Evolutionary conservation across 2,329 filamentous ascomycete species (phyloP), one percentile per base, ranked within the genome.

Genomic region (Orbilia javanica): DNA sequence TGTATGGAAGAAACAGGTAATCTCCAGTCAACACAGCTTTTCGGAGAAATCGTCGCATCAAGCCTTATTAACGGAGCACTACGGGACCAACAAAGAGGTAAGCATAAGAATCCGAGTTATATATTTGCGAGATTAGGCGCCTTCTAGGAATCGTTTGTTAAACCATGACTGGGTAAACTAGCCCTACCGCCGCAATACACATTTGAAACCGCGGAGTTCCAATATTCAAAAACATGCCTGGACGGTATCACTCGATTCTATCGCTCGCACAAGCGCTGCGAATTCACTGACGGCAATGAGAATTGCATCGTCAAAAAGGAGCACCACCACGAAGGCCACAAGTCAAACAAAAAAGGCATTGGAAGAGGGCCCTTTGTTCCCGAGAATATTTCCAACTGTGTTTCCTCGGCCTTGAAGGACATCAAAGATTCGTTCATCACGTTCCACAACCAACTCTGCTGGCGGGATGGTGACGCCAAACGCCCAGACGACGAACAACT

Each of bases 261-360:
- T 34, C 53, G 53, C 3, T 60, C 36, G 8, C 53, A 60, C 53
- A 36, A 36, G 25, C 18, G n/a, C 3, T 60, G 53, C 27, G 36
- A 60, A 29, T 60, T 60, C 11, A 34, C 27, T n/a, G 29, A 25
- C 15, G 18, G 18, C 20, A 29, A 60, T 25, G 53, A 50, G 27
- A 25, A 25, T 25, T 50, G 46, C 7, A 50, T 50, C 10, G 25
- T 50, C 10, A 50, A 50, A 25, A 6, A 50, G 1, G 18, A 50
- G 46, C 46, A 50, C 15, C 46, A 50, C 10, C 46, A 50, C 22
- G 46, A 50, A 50, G 46, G 46, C 18, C 46, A 50, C 46, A 50
- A 50, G 13, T 50, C 46, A 50, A 50, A 2, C 5, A 50, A 50
- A 15, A 50, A 50, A 10, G 46, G 46, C 11, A 50, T 50, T 13